Conservation (phyloP, 2,329 filamentous ascomycete species). For the Nannizzia gypsea region DNA sequence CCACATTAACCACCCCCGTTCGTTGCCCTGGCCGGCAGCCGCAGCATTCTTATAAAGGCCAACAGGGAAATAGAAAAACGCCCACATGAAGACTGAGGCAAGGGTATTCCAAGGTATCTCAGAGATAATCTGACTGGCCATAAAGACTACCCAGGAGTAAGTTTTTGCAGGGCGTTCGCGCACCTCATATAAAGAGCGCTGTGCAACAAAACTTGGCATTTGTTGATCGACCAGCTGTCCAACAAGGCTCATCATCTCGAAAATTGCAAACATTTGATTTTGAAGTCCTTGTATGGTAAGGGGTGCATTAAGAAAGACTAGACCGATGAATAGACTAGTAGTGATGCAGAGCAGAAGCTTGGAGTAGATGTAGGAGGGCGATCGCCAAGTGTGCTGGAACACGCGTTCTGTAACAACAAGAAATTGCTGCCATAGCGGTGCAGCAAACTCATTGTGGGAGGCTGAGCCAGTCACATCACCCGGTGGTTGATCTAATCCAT, state of each 20-base stretch:
- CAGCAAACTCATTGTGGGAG: neutral
- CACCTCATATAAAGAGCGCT: constrained; percentile 46
- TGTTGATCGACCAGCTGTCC: constrained; percentile 44
- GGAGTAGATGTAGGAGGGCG: neutral
- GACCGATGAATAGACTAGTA: constrained; percentile 41
- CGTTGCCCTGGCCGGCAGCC: constrained; percentile 31
- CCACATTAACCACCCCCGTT: constrained; percentile 53
- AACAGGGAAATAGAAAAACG: constrained; percentile 49
- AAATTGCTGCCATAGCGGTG: constrained; percentile 25
- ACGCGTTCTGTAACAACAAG: constrained; percentile 45
- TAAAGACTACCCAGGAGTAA: constrained; percentile 50
- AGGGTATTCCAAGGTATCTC: constrained; percentile 38
- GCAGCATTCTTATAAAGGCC: constrained; percentile 34
- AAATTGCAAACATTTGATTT: constrained; percentile 43
- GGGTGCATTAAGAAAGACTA: constrained; percentile 51
- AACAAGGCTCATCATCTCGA: constrained; percentile 47
- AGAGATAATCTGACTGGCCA: constrained; percentile 40
- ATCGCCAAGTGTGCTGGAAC: neutral
- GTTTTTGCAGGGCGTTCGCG: constrained; percentile 47
- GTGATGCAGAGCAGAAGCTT: constrained; percentile 36
- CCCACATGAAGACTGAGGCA: constrained; percentile 37
- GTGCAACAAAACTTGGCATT: constrained; percentile 47
- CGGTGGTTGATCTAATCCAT: constrained; percentile 16
- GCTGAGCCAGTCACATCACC: neutral
- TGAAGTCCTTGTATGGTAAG: constrained; percentile 42